A percentile compares a stretch with the other conserved stretches of the same genome.
These are phyloP conservation scores for Calocybe indica DNA, from an alignment of 768 basidiomycete species.

Conservation along the genomic window DNA sequence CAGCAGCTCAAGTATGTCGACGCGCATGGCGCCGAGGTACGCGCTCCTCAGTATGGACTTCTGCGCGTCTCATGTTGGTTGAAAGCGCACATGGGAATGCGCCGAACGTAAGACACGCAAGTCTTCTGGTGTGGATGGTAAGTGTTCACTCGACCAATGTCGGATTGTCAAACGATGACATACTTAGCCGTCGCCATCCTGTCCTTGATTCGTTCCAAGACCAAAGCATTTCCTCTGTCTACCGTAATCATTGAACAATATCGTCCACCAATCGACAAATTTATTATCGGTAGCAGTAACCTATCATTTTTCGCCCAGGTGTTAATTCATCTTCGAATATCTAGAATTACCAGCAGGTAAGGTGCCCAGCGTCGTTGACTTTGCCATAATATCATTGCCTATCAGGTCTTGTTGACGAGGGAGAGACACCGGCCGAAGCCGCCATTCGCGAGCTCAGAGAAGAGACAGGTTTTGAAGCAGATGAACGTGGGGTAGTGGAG, in stretches of 20 bases:
- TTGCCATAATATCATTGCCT: background rate
- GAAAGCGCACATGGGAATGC: slow-evolving; percentile 81
- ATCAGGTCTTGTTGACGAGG: slow-evolving; percentile 76
- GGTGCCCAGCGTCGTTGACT: background rate
- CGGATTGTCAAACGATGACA: background rate
- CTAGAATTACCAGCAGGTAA: slow-evolving; percentile 34
- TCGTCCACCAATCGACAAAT: slow-evolving; percentile 78
- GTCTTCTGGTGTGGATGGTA: slow-evolving; percentile 77
- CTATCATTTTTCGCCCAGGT: background rate
- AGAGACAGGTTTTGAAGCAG: slow-evolving; percentile 84
- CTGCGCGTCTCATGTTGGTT: slow-evolving; percentile 4
- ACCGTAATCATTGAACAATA: slow-evolving; percentile 91
- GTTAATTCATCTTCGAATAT: background rate
- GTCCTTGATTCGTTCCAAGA: slow-evolving; percentile 72
- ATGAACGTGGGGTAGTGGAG: slow-evolving; percentile 34
- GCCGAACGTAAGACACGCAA: slow-evolving; percentile 80
- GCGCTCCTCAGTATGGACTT: slow-evolving; percentile 7
- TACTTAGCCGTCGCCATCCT: slow-evolving; percentile 70
- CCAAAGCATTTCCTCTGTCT: slow-evolving; percentile 62
- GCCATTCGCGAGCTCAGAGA: slow-evolving; percentile 89
- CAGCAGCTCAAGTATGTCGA: slow-evolving; percentile 81
- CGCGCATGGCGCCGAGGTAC: slow-evolving; percentile 67
- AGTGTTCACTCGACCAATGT: slow-evolving; percentile 5
- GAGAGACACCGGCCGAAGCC: slow-evolving; percentile 73
- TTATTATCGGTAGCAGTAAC: slow-evolving; percentile 56